Percentiles rank a stretch among this genome's conserved stretches.
Evolutionary conservation across 495 filamentous ascomycete genomes (phyloP).

Genomic region (Entonaema liquescens): DNA sequence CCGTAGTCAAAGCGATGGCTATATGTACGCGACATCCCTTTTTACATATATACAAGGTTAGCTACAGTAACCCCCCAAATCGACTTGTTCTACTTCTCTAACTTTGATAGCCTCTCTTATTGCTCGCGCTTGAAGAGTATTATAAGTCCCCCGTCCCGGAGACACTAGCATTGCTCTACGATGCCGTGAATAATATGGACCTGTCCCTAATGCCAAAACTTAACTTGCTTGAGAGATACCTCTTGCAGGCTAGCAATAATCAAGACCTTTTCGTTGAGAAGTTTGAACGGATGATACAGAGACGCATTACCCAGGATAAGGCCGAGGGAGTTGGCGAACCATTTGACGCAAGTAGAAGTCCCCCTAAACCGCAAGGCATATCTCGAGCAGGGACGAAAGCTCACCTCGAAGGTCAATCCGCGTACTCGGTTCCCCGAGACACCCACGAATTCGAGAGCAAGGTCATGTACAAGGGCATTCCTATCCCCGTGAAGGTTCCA

Average conservation of each 20-base stretch:
- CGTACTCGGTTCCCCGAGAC: constrained; percentile 80
- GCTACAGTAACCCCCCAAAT: constrained; percentile 21
- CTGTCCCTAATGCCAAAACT: constrained; percentile 91
- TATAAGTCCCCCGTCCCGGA: constrained; percentile 91
- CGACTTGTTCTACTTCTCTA: constrained; percentile 31
- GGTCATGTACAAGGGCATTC: constrained; percentile 93
- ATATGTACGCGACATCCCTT: constrained; percentile 99
- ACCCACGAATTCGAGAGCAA: constrained; percentile 97
- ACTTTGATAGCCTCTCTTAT: constrained; percentile 76
- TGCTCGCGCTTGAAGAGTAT: constrained; percentile 97
- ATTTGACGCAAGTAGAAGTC: constrained; percentile 57
- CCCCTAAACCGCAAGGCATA: constrained; percentile 57
- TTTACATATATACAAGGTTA: constrained; percentile 96
- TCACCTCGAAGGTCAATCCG: constrained; percentile 58
- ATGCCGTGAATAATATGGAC: constrained; percentile 96
- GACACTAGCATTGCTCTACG: constrained; percentile 87
- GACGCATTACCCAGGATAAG: constrained; percentile 62
- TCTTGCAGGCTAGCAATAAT: constrained; percentile 88
- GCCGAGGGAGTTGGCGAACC: constrained; percentile 52
- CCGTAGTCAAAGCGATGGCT: constrained; percentile 98
- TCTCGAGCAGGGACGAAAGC: constrained; percentile 64
- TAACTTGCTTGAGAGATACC: constrained; percentile 80
- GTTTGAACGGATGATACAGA: constrained; percentile 91
- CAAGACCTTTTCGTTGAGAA: constrained; percentile 98
- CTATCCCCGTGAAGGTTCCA: constrained; percentile 94